Evolutionary conservation across 768 basidiomycete genomes (phyloP), one percentile per base, ranked within the genome.

Genomic region (Floccularia luteovirens): DNA sequence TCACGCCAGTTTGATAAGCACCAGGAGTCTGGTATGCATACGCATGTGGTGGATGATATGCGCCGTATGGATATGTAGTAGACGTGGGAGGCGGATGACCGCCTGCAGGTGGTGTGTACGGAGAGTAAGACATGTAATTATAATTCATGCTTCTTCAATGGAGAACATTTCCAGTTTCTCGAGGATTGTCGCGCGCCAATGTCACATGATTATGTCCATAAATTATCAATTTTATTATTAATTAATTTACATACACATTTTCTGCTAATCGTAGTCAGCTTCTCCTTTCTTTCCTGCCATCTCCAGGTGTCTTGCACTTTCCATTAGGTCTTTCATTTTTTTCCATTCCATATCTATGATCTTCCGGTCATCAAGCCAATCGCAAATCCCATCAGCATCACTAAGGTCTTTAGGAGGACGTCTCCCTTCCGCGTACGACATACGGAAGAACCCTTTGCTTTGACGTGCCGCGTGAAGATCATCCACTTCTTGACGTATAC

Each of bases 351-450:
- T 62, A 13, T 80, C 73, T 42, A 90, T 79, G 31, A 85, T 56
- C 13, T 72, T 69, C 24, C 85, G 69, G 44, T 77, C 59, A 44
- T 88, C 87, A 7, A 91, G 68, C 85, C 86, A 89, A 17, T 86
- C 82, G 62, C 82, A 81, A 25, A 90, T 66, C n/a, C 61, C 76
- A 50, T 90, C 85, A n/a, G 82, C 82, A 49, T 90, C 77, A 10
- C 66, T 56, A 24, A 81, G 62, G 49, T 90, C 79, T 28, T 75
- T 58, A 0, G 88, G 88, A 14, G 83, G 83, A 41, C 67, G 52
- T 46, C 60, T 61, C 2, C 75, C 75, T 20, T 69, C 71, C 6
- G 64, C 58, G 49, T 69, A 77, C 5, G 79, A 73, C 17, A 84
- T 66, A 20, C 72, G 72, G 49, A 80, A 70, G 57, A 80, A 88